Evolutionary conservation across 768 basidiomycete species (phyloP), one percentile per base, ranked within the genome.

Genomic region (Lactifluus rugatus): DNA sequence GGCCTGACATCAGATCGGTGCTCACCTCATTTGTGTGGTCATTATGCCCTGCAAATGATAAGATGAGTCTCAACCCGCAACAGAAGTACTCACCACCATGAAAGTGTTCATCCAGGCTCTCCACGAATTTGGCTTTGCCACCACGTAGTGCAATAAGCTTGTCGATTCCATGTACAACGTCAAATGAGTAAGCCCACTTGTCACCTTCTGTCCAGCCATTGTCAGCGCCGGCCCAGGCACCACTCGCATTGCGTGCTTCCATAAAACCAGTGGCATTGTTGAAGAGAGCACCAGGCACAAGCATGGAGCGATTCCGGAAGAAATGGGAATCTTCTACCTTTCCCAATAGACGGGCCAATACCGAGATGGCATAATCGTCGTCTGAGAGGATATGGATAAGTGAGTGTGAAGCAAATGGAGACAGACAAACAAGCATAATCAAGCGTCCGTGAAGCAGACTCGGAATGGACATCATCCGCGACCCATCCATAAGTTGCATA

Each of bases 181-280:
- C 84, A 62, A 89, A 85, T 3, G 85, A 84, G 68, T 91, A 91
- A 8, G 84, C 84, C 83, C 83, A 84, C 67, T 78, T 78, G 65
- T 84, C 82, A 36, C 89, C 90, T 69, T 93, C 89, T 0, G 89
- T 92, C 85, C 87, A 93, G 0, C 89, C 89, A 13, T 70, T 75
- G 59, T 80, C 76, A 32, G 64, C 62, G 9, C 90, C 87, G 3
- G 88, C 88, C 84, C 84, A 90, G 11, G 74, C 70, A 0, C 88
- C 88, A 64, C 79, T 76, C 14, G 75, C 75, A 55, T 85, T 82
- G 48, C 84, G 76, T 0, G 87, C 89, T 65, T 91, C 87, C 85
- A 93, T 89, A 66, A 91, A 91, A 1, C 85, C 85, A 0, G 84
- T 88, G 1, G 71, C 72, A 13, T 73, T 53, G 64, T 91, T 92